Evolutionary conservation across 768 basidiomycete genomes (phyloP), one percentile per base, ranked within the genome.

Genomic region (Phylloporus scabripes): DNA sequence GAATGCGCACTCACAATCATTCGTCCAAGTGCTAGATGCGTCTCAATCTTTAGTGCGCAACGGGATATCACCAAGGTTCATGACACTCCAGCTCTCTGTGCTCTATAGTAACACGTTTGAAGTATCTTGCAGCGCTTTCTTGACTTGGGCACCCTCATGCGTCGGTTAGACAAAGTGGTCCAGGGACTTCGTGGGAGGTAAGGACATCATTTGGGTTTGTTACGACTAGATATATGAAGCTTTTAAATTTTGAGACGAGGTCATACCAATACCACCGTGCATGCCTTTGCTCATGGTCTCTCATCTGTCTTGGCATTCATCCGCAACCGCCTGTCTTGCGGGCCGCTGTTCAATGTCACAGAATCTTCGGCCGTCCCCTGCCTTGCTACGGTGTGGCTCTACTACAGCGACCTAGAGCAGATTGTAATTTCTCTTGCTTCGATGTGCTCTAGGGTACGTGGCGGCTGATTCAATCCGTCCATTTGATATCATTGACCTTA

Each of bases 281-380:
- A 86, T 59, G 81, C 87, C 3, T 82, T 87, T 54, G 75, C 78
- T 0, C 84, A 89, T 60, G 73, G 79, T 0, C 68, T 87, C 4
- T 79, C 83, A 2, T 77, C 77, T 0, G 70, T 78, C 3, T 66
- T 85, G 1, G 63, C 68, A 4, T 76, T 72, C 54, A 60, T 86
- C 29, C 76, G 81, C n/a, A 67, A 74, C 17, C 60, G 57, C 3
- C 61, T 85, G 11, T 65, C 73, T 21, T 50, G 56, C 31, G 70
- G 71, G 44, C 72, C 75, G 0, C 74, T 77, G 1, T 66, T 60
- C 12, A 49, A 64, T 15, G 53, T 59, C 24, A 48, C 67, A 18
- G 36, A 40, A 15, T 49, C 51, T 10, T 44, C 44, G 37, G 45
- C 55, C 41, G 36, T 58, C 9, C 42, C 62, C 11, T 63, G 68